Base-by-base conservation (phyloP, 768 basidiomycete species). In the Podaxis carcinomalis region DNA sequence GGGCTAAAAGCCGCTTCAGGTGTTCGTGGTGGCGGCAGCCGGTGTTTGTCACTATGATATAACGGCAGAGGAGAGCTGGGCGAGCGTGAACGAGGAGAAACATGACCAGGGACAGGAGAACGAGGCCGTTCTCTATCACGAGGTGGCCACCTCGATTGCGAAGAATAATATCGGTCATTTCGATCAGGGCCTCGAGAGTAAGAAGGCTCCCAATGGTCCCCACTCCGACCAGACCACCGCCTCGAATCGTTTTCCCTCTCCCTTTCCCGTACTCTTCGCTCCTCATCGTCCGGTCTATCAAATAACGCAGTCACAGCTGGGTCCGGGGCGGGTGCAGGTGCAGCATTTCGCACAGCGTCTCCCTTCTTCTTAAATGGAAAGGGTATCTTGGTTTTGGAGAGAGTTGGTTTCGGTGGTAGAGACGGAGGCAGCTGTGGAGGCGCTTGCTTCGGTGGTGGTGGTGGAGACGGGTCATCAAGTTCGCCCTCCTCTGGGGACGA, bases 401-500 rank as follows among this genome's bases (percentile, higher is more conserved):
- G 21, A 66, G 66, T 67, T 51, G 78, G 72, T 65, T 79, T 77
- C 0, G 73, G 64, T n/a, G 77, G 76, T 51, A 73, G 65, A 40
- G 74, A 66, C 54, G 69, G 67, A 37, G 70, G 63, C 53, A 71
- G 70, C 54, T 64, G 56, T 42, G 69, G 69, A 39, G 68, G 70
- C 55, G 39, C 64, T 47, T 50, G 68, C 62, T 49, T 69, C 60
- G 27, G 67, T 50, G 49, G 67, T 50, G 49, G 67, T 62, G 65
- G 66, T 39, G 61, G 62, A 13, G 51, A 37, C 50, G 36, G 75
- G 70, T 92, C 90, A 73, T 90, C 89, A 52, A 93, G 75, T 67
- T 93, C 91, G 62, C 91, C 91, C 69, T 93, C 91, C 72, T 93
- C 91, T 53, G 90, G 90, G 0, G 89, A 85, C 9, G 87, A 87